Conservation (phyloP, 371 early-diverging fungal genomes). For the Mortierella sp. region DNA sequence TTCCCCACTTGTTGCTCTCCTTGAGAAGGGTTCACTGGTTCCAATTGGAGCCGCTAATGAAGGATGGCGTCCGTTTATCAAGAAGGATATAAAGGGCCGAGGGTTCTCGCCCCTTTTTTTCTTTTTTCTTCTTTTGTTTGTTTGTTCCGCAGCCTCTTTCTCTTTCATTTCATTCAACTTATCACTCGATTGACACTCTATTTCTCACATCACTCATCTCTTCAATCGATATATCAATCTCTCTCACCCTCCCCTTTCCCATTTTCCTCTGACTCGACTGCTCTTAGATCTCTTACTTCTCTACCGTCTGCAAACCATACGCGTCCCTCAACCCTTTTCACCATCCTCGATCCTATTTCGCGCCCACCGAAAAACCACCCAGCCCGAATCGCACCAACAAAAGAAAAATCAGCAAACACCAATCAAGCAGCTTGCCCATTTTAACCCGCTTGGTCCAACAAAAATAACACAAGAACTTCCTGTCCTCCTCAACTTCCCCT, state of each 20-base stretch:
- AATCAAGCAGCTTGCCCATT: background rate
- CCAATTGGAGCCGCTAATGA: background rate
- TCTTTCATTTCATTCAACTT: background rate
- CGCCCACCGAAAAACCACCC: background rate
- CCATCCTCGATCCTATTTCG: background rate
- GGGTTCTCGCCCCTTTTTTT: conserved; percentile 5
- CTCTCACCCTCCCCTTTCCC: background rate
- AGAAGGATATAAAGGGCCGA: background rate
- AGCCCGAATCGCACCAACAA: background rate
- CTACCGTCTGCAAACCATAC: background rate
- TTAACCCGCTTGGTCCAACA: background rate
- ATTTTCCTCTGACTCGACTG: background rate
- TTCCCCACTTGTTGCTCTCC: background rate
- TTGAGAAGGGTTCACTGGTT: background rate
- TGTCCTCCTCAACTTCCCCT: background rate
- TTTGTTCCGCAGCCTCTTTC: background rate
- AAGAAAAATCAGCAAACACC: background rate
- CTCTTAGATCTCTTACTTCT: background rate
- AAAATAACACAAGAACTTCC: background rate
- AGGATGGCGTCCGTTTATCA: background rate
- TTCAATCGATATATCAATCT: background rate
- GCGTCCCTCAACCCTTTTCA: background rate
- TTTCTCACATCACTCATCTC: background rate
- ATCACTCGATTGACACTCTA: conserved; percentile 1
- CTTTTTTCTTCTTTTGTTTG: background rate